Conservation (phyloP, 2,329 filamentous ascomycete species). For the Alternaria sp. region DNA sequence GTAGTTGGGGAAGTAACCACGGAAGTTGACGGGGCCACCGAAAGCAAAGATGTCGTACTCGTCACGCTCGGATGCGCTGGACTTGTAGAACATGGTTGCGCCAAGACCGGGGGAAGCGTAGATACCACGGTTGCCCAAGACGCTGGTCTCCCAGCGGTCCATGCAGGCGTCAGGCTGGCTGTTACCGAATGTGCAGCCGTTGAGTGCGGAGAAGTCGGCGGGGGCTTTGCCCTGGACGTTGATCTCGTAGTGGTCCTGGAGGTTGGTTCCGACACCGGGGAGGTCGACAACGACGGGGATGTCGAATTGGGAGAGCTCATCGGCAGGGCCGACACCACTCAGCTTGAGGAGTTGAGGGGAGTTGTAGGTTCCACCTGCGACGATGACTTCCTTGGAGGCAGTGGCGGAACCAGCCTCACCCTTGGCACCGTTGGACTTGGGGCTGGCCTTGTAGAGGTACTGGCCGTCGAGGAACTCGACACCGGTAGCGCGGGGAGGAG, state of each 20-base stretch:
- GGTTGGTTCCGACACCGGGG: conserved; percentile 69
- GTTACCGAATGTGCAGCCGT: conserved; percentile 53
- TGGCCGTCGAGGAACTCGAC: conserved; percentile 55
- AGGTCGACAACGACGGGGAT: conserved; percentile 66
- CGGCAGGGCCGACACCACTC: conserved; percentile 66
- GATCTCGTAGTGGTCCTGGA: conserved; percentile 68
- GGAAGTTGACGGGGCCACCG: conserved; percentile 63
- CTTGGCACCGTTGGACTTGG: conserved; percentile 39
- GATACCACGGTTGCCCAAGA: conserved; percentile 56
- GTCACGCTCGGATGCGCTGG: conserved; percentile 55
- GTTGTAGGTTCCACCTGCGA: conserved; percentile 64
- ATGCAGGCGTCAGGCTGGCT: conserved; percentile 57
- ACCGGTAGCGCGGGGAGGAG: conserved; percentile 60
- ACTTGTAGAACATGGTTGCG: conserved; percentile 57
- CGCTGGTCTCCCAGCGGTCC: conserved; percentile 52
- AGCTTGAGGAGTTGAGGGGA: conserved; percentile 71
- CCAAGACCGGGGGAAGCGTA: conserved; percentile 63
- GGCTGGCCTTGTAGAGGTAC: conserved; percentile 54
- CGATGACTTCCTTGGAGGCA: conserved; percentile 44
- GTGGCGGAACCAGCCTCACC: conserved; percentile 50
- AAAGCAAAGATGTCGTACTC: conserved; percentile 64
- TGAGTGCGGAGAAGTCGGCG: conserved; percentile 47
- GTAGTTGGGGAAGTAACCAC: conserved; percentile 64
- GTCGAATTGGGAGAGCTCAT: conserved; percentile 61
- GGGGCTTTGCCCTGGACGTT: conserved; percentile 57